Evolutionary conservation across 768 basidiomycete species (phyloP), one percentile per base, ranked within the genome.

Genomic region (Amylocystis lapponica): DNA sequence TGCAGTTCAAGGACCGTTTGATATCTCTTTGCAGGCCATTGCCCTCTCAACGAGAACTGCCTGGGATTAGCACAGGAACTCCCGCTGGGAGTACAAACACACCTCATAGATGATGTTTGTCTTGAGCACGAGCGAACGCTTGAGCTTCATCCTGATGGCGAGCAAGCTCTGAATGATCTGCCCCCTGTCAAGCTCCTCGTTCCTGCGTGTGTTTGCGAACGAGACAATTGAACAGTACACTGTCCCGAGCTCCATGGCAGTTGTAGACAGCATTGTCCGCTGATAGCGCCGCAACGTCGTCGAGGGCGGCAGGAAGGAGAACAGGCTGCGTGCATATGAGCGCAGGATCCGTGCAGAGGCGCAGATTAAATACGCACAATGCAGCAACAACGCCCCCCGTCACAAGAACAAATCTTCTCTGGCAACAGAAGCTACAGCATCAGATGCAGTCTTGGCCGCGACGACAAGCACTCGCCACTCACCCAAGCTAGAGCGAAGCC

Each of bases 11-110:
- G 61, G 25, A 87, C 74, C 27, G 66, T 76, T 27, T 83, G 77
- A 57, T 91, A 91, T 46, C 90, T 66, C 43, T 84, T 66, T n/a
- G 76, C 75, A 1, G 90, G 90, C 90, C 87, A 92, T 50, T 71
- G 66, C 1, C 89, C 90, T 39, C 78, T 63, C 19, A 92, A 61
- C 0, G 87, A 89, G 57, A 88, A 79, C 81, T 91, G 54, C 43
- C 32, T 26, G 13, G 11, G 20, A 43, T 45, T 7, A 41, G 21
- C 5, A 37, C 9, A 16, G 49, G 27, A 47, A 41, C 13, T 21
- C 16, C 22, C 13, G 11, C 17, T 20, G 19, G 12, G 27, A 12
- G 26, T 1, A 29, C 43, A 8, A 26, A 43, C 68, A 9, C 25
- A 82, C 84, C 72, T 86, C 85, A 46, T 86, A 86, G 1, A 73